These are phyloP conservation scores for Cladosporium sp. DNA, from an alignment of 2,329 filamentous ascomycete genomes.

Conservation along the genomic window DNA sequence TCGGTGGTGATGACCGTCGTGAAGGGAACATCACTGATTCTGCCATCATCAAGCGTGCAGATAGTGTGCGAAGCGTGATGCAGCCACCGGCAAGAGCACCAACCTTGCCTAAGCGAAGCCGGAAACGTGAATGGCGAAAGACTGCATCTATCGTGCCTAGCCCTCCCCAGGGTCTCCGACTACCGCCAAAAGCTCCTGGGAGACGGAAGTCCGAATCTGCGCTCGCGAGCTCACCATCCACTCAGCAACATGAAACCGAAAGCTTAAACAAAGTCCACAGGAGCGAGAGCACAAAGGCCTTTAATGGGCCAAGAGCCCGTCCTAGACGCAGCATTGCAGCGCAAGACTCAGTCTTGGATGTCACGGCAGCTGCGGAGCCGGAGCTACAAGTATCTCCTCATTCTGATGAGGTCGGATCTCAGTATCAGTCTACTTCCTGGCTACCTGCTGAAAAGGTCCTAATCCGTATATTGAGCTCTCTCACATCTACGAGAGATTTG, in stretches of 20 bases:
- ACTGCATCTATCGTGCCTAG: neutral
- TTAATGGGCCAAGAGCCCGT: neutral
- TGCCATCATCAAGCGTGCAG: constrained; percentile 3
- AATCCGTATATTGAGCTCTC: constrained; percentile 44
- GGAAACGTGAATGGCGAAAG: constrained; percentile 33
- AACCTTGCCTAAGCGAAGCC: constrained; percentile 36
- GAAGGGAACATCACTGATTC: neutral
- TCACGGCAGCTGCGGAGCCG: too few species aligned
- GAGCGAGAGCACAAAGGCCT: constrained; percentile 4
- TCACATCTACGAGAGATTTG: constrained; percentile 48
- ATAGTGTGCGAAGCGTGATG: constrained; percentile 26
- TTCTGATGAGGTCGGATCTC: too few species aligned
- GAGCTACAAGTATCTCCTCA: too few species aligned
- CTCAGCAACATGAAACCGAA: neutral
- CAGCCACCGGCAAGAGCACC: constrained; percentile 29
- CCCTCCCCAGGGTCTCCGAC: neutral
- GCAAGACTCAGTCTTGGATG: too few species aligned
- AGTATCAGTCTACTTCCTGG: too few species aligned
- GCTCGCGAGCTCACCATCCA: neutral
- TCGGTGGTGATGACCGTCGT: neutral
- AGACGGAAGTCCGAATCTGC: constrained; percentile 6
- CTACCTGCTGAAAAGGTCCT: constrained; percentile 44
- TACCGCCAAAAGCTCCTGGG: constrained; percentile 7
- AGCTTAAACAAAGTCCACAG: neutral
- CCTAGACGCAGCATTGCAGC: too few species aligned